These are phyloP conservation scores for Luvunga scandens DNA, from an alignment of 345 rosid genomes.

Conservation along the genomic window DNA sequence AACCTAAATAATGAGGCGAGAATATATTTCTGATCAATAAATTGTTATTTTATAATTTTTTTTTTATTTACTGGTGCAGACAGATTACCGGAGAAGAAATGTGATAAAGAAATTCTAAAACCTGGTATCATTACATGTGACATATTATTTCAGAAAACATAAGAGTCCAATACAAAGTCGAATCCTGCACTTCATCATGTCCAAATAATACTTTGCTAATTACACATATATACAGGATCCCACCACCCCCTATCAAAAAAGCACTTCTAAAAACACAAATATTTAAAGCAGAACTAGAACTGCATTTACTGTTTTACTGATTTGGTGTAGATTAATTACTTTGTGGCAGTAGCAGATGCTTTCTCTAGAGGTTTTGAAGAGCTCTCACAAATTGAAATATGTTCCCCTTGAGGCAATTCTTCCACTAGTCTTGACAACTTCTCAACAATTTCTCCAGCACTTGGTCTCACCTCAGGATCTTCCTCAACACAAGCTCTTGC, in stretches of 20 bases:
- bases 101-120: neutral
- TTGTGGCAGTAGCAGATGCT: conserved; percentile 28
- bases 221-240: conserved; percentile 29
- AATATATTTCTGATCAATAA: too few species aligned
- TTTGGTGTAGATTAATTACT: neutral
- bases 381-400: conserved; percentile 49
- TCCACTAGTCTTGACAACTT: conserved; percentile 61
- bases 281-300: neutral
- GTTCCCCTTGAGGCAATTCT: conserved; percentile 43
- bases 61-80: too few species aligned
- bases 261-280: neutral
- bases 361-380: conserved; percentile 68
- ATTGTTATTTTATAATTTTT: too few species aligned
- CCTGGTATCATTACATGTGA: neutral
- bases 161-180: neutral
- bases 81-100: too few species aligned
- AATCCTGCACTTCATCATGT: neutral
- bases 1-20: too few species aligned
- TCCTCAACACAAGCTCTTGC: conserved; percentile 70
- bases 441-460: conserved; percentile 71
- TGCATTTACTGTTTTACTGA: neutral
- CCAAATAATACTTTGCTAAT: conserved; percentile 13
- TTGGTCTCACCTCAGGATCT: conserved; percentile 61
- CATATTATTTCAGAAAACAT: conserved; percentile 5
- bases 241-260: neutral